Conservation (phyloP, 148 eudicot species). For the Tetragonia tetragonoides region DNA sequence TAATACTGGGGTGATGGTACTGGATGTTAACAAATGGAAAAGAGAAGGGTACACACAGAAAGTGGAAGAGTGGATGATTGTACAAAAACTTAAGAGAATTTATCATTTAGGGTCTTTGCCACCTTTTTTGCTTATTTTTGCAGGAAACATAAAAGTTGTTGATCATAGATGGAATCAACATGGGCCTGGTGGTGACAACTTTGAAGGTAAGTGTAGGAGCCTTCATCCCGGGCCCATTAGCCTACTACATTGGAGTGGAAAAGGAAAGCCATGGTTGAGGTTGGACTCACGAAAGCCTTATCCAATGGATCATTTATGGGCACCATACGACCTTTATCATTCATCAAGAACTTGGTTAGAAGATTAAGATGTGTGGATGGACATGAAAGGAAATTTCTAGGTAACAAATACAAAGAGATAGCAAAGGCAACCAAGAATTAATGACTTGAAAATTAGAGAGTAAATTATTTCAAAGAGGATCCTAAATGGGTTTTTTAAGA, state of each 20-base stretch:
- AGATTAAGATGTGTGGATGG: background rate
- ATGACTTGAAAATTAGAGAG: background rate
- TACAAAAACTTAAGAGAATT: slow-evolving; percentile 30
- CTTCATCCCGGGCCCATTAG: slow-evolving; percentile 41
- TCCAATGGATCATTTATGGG: slow-evolving; percentile 39
- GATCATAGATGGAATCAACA: slow-evolving; percentile 43
- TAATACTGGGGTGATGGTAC: slow-evolving; percentile 54
- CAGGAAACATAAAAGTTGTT: slow-evolving; percentile 33
- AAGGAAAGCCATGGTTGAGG: slow-evolving; percentile 40
- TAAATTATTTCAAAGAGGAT: background rate
- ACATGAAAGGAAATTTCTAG: too few relatives aligned
- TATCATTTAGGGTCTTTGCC: slow-evolving; percentile 38
- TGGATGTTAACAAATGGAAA: slow-evolving; percentile 33
- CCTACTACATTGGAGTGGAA: slow-evolving; percentile 39
- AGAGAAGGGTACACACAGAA: slow-evolving; percentile 26
- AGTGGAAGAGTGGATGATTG: slow-evolving; percentile 38
- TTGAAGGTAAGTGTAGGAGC: slow-evolving; percentile 34
- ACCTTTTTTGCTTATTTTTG: slow-evolving; percentile 33
- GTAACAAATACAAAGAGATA: background rate
- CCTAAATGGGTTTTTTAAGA: background rate
- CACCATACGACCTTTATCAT: slow-evolving; percentile 35
- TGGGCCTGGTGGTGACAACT: slow-evolving; percentile 38
- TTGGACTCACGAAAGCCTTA: slow-evolving; percentile 36
- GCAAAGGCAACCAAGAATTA: background rate
- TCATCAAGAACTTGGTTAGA: slow-evolving; percentile 35